These are phyloP conservation scores for Thelonectria blattea DNA, from an alignment of 2,329 filamentous ascomycete genomes.

Conservation along the genomic window DNA sequence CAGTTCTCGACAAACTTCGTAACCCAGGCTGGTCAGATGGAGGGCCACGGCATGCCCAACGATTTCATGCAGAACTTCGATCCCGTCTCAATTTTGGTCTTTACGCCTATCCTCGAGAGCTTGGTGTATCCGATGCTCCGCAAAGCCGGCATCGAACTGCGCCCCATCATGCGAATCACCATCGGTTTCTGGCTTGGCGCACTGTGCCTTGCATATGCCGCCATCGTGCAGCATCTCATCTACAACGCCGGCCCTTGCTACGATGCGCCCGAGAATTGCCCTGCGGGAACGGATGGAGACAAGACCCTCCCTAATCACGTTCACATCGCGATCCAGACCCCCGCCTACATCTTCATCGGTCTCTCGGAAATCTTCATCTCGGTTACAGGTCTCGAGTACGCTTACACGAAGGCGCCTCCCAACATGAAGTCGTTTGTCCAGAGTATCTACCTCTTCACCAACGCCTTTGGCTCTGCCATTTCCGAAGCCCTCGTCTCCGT, in stretches of 20 bases:
- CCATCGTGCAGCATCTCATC: constrained; percentile 65
- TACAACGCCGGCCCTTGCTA: constrained; percentile 61
- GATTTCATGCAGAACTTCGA: constrained; percentile 74
- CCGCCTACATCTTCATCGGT: constrained; percentile 64
- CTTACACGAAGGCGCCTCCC: constrained; percentile 74
- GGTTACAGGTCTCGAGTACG: constrained; percentile 74
- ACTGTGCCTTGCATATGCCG: constrained; percentile 63
- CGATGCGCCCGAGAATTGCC: constrained; percentile 49
- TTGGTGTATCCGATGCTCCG: constrained; percentile 67
- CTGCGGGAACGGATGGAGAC: constrained; percentile 40
- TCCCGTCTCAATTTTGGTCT: constrained; percentile 69
- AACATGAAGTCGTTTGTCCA: constrained; percentile 70
- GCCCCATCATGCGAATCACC: constrained; percentile 69
- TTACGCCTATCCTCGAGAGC: constrained; percentile 68
- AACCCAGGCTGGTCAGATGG: constrained; percentile 64
- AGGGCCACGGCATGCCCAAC: constrained; percentile 70
- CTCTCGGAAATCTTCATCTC: constrained; percentile 68
- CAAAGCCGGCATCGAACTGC: constrained; percentile 63
- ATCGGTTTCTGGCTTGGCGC: constrained; percentile 64
- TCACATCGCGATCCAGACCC: constrained; percentile 59
- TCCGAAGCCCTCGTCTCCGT: constrained; percentile 65
- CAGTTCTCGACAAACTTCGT: constrained; percentile 73
- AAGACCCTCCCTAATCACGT: constrained; percentile 50
- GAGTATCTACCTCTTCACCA: constrained; percentile 65
- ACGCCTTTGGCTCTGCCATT: constrained; percentile 63